phyloP scores from a whole-genome alignment of 1,139 yeast species.

The Pichia sp. region DNA sequence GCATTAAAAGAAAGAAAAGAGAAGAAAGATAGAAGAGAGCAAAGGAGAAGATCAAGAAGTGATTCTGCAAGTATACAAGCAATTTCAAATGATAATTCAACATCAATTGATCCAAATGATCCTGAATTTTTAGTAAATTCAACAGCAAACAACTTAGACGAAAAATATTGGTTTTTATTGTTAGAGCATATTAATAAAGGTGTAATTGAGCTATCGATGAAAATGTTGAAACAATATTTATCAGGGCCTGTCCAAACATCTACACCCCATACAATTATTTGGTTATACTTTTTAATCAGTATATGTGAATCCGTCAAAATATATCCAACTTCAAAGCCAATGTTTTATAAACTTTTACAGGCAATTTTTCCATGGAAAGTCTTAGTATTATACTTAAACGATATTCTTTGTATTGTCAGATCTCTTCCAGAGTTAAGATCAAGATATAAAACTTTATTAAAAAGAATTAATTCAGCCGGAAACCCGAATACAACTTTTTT shows the following conservation, averaged over 20 bases:
- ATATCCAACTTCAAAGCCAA: conserved; percentile 41
- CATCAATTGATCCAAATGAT: conserved; percentile 14
- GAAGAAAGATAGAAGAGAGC: conserved; percentile 60
- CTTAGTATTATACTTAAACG: conserved; percentile 55
- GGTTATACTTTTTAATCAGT: conserved; percentile 63
- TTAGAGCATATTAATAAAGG: conserved; percentile 54
- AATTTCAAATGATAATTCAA: conserved; percentile 2
- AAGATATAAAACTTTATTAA: conserved; percentile 14
- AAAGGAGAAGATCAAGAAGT: conserved; percentile 32
- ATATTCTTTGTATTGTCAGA: conserved; percentile 34
- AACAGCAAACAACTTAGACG: conserved; percentile 40
- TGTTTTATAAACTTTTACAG: conserved; percentile 43
- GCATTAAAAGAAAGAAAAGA: conserved; percentile 66
- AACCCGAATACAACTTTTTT: conserved; percentile 21
- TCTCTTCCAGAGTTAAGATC: conserved; percentile 23
- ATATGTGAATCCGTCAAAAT: conserved; percentile 51
- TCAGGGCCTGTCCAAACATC: conserved; percentile 68
- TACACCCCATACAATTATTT: conserved; percentile 62
- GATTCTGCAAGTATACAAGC: no score
- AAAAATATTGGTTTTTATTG: conserved; percentile 53
- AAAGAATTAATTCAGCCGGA: conserved; percentile 7
- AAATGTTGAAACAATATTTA: conserved; percentile 58
- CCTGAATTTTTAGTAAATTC: conserved; percentile 23
- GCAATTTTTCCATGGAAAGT: conserved; percentile 65
- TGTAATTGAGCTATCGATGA: conserved; percentile 58